Evolutionary conservation across 2,329 filamentous ascomycete genomes (phyloP).

Genomic region (Epichloe scottii): DNA sequence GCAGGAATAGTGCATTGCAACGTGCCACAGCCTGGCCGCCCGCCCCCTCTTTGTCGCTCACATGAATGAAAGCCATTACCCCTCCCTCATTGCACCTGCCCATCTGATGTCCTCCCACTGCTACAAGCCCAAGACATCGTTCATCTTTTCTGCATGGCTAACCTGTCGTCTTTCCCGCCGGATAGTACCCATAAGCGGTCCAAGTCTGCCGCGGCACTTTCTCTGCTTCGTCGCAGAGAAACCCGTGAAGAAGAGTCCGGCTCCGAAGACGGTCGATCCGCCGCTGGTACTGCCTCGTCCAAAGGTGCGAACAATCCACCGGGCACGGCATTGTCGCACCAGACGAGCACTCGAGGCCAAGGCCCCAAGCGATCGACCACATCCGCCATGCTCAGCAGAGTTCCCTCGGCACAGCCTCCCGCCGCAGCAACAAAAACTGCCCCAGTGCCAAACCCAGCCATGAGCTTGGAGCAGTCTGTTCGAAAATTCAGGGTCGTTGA

Average conservation of each 20-base stretch:
- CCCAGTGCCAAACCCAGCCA: constrained; percentile 28
- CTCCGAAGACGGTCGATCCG: constrained; percentile 35
- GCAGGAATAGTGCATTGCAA: not conserved
- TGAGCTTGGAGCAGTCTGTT: constrained; percentile 80
- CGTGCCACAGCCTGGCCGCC: not conserved
- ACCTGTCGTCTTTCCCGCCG: not conserved
- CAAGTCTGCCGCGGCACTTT: constrained; percentile 38
- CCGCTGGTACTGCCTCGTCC: constrained; percentile 21
- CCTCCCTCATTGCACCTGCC: not conserved
- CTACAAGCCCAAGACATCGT: not conserved
- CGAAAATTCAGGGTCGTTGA: constrained; percentile 92
- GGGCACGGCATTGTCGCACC: constrained; percentile 25
- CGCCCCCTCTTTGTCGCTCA: not conserved
- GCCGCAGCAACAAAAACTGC: constrained; percentile 14
- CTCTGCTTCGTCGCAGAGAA: constrained; percentile 42
- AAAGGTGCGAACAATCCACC: constrained; percentile 18
- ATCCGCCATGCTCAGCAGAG: constrained; percentile 27
- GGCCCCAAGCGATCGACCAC: constrained; percentile 34
- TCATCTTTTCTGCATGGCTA: not conserved
- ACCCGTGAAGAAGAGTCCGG: constrained; percentile 40
- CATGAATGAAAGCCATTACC: not conserved
- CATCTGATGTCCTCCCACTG: too few species aligned
- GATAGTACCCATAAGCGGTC: constrained; percentile 35
- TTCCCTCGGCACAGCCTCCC: constrained; percentile 22
- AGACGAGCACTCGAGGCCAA: constrained; percentile 27